phyloP scores from a whole-genome alignment of 179 eudicot species.

The Dionaea muscipula region DNA sequence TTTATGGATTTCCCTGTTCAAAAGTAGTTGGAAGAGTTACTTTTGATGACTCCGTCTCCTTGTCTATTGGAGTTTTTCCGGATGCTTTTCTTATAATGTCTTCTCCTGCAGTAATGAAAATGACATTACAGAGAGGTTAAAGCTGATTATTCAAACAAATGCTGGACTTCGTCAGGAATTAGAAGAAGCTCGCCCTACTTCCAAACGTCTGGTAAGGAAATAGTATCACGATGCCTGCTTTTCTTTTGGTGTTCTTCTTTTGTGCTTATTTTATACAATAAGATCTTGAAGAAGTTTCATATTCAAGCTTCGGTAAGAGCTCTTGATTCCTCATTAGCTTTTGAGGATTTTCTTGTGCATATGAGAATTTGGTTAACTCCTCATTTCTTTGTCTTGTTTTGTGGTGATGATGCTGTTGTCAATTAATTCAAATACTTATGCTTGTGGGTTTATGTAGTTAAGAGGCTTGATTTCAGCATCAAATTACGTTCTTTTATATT shows the following conservation, averaged over 20 bases:
- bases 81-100: slow-evolving; percentile 5
- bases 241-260: not conserved
- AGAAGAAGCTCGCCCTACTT: slow-evolving; percentile 26
- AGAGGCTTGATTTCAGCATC: too few relatives aligned
- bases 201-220: slow-evolving; percentile 40
- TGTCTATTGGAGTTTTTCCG: not conserved
- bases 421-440: too few relatives aligned
- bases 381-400: too few relatives aligned
- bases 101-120: slow-evolving; percentile 70
- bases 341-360: too few relatives aligned
- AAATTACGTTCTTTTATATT: too few relatives aligned
- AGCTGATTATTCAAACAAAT: slow-evolving; percentile 60
- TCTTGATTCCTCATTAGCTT: too few relatives aligned
- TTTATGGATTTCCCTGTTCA: not conserved
- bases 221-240: not conserved
- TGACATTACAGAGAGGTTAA: slow-evolving; percentile 70
- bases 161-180: slow-evolving; percentile 50
- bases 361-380: too few relatives aligned
- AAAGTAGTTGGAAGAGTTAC: not conserved
- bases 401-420: too few relatives aligned
- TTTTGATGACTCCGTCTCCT: not conserved
- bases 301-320: too few relatives aligned
- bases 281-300: too few relatives aligned
- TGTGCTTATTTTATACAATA: not conserved
- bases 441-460: too few relatives aligned